These are phyloP conservation scores for Catharanthus roseus DNA, from an alignment of 257 asterid genomes.

Conservation along the genomic window DNA sequence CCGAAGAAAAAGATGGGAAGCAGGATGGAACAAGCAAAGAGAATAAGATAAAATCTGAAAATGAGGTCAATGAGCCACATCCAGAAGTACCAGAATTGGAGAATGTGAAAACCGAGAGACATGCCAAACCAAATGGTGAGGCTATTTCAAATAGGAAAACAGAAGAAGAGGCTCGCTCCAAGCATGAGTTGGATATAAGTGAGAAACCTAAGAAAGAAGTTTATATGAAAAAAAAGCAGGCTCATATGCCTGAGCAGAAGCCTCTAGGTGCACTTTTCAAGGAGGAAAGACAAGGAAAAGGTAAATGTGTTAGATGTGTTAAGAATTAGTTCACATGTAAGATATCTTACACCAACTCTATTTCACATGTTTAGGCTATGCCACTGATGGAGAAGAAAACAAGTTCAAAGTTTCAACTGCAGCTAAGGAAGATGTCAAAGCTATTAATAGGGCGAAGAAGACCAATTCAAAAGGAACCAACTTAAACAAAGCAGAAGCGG, in stretches of 20 bases:
- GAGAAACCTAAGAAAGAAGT: constrained; percentile 20
- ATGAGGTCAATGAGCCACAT: constrained; percentile 9
- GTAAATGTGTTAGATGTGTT: constrained; percentile 23
- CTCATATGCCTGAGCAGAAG: constrained; percentile 21
- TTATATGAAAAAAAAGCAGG: constrained; percentile 18
- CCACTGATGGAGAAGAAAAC: constrained; percentile 28
- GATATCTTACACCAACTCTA: neutral
- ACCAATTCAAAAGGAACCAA: constrained; percentile 19
- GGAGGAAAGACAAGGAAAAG: constrained; percentile 30
- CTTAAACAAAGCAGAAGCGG: constrained; percentile 20
- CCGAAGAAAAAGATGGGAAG: constrained; percentile 12
- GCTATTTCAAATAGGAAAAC: constrained; percentile 9
- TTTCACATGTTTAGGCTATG: constrained; percentile 28
- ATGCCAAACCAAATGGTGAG: constrained; percentile 11
- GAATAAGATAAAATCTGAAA: constrained; percentile 10
- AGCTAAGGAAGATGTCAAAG: constrained; percentile 15
- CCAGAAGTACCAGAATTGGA: constrained; percentile 24
- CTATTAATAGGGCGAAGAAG: constrained; percentile 33
- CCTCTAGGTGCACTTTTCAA: constrained; percentile 27
- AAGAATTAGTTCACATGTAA: neutral
- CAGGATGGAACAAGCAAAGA: constrained; percentile 16
- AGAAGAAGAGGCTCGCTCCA: constrained; percentile 23
- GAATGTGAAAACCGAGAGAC: constrained; percentile 12
- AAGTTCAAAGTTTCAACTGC: constrained; percentile 17
- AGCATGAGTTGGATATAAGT: constrained; percentile 14